Evolutionary conservation across 2,329 filamentous ascomycete species (phyloP), one percentile per base, ranked within the genome.

Genomic region (Aspergillus fumigatiaffinis): DNA sequence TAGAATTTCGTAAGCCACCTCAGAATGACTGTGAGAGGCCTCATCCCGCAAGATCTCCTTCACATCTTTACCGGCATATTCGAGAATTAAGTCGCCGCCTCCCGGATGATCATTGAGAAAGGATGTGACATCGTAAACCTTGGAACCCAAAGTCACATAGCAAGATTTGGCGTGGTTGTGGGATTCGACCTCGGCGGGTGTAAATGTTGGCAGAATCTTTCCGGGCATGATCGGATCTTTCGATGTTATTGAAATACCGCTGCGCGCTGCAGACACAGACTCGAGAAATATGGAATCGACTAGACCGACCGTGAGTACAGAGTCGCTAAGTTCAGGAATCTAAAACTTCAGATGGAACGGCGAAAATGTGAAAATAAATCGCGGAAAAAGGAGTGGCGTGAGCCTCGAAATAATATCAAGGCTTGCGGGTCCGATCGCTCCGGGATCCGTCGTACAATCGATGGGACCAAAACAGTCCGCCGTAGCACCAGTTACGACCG

Each of bases 1-100:
- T 26, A 99, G 82, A 14, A 97, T 89, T 68, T 97, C 93, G 76
- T 97, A 99, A n/a, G 94, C 94, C 1, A 92, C 83, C 60, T 97
- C 92, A 50, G 89, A 91, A 74, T 99, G 94, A 47, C 81, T 78
- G 71, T 99, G 94, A 35, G 92, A 97, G 47, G 84, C 78, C 60
- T 87, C 82, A 70, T 99, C 92, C 71, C 89, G 86, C 76, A 99
- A 80, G 58, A 97, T 95, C 3, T 86, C 82, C 62, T 84, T 83
- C 57, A 97, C 82, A 74, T 99, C 94, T 74, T 91, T 90, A 64
- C 93, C 93, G 32, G 84, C 94, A 73, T 94, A 96, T 53, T 96
- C 90, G 61, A 97, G 80, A 60, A 99, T 88, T 66, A 97, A 80
- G 61, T 96, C 90, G 67, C 86, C 85, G 57, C 94, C 94, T 65